A percentile compares a stretch with the other conserved stretches of the same genome.
Evolutionary conservation across 495 filamentous ascomycete genomes (phyloP).

Genomic region (Aspergillus sparsus): DNA sequence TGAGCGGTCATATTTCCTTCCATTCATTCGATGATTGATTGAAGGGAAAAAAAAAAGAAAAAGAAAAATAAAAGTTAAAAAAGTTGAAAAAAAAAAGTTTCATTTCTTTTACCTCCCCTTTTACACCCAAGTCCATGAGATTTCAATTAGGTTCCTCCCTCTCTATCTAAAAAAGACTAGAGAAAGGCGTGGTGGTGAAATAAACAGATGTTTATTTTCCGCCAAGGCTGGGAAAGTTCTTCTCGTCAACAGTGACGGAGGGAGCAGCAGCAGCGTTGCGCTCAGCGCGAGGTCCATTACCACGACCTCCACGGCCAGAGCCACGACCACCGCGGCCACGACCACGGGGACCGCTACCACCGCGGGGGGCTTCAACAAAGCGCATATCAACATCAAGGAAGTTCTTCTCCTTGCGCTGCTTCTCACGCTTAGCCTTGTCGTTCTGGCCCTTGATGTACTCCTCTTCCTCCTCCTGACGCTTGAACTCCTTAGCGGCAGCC

Average conservation of each 20-base stretch:
- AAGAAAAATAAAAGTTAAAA: neutral
- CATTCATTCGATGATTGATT: neutral
- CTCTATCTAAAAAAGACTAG: conserved; percentile 5
- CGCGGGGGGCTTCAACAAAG: conserved; percentile 63
- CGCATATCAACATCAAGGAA: conserved; percentile 81
- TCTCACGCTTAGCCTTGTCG: conserved; percentile 82
- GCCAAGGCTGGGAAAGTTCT: conserved; percentile 55
- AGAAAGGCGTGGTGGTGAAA: conserved; percentile 9
- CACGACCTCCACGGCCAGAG: conserved; percentile 35
- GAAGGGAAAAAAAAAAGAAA: neutral
- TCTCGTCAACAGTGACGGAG: conserved; percentile 45
- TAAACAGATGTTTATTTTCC: conserved; percentile 39
- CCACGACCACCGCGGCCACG: conserved; percentile 49
- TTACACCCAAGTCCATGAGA: neutral
- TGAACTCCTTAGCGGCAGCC: conserved; percentile 77
- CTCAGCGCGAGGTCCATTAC: conserved; percentile 39
- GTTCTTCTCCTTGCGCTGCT: conserved; percentile 91
- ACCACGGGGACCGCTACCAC: conserved; percentile 53
- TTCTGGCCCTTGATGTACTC: conserved; percentile 72
- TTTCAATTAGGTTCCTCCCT: conserved; percentile 4
- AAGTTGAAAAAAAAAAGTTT: too few relatives aligned
- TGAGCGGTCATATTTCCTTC: too few relatives aligned
- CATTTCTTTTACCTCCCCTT: conserved; percentile 2
- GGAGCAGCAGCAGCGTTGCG: conserved; percentile 31
- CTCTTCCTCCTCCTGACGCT: conserved; percentile 69